These are phyloP conservation scores for Pseudevernia furfuracea DNA, from an alignment of 495 filamentous ascomycete genomes.

Conservation along the genomic window DNA sequence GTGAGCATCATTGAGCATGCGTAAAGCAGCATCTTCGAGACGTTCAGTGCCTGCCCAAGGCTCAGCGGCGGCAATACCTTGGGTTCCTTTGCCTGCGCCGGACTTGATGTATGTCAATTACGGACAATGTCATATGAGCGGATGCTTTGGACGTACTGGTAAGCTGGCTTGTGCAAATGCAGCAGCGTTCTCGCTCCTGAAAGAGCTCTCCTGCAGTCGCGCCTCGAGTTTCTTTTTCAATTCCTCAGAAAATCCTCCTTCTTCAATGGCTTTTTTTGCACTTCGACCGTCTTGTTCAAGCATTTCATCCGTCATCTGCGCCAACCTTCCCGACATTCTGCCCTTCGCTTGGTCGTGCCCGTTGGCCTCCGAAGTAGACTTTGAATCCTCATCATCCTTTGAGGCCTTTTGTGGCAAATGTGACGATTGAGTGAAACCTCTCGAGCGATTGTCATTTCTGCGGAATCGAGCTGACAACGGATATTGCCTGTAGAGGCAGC, in stretches of 20 bases:
- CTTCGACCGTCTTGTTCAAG: slow-evolving; percentile 63
- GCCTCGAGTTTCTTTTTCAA: slow-evolving; percentile 67
- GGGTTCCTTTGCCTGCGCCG: slow-evolving; percentile 62
- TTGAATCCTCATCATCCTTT: neutral
- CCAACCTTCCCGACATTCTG: slow-evolving; percentile 66
- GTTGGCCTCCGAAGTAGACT: neutral
- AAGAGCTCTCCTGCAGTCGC: slow-evolving; percentile 61
- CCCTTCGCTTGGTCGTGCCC: slow-evolving; percentile 35
- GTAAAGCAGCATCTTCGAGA: slow-evolving; percentile 64
- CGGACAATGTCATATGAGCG: neutral
- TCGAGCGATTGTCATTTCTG: neutral
- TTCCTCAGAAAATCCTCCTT: slow-evolving; percentile 83
- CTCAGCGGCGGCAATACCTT: slow-evolving; percentile 59
- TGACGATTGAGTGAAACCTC: slow-evolving; percentile 9
- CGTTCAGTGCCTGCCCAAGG: slow-evolving; percentile 76
- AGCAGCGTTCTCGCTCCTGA: slow-evolving; percentile 58
- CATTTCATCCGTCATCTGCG: slow-evolving; percentile 72
- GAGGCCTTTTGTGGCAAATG: slow-evolving; percentile 15
- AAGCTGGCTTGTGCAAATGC: slow-evolving; percentile 61
- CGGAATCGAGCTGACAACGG: neutral
- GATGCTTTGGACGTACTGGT: slow-evolving; percentile 38
- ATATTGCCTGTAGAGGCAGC: slow-evolving; percentile 6
- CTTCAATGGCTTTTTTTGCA: slow-evolving; percentile 65
- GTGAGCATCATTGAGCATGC: slow-evolving; percentile 81
- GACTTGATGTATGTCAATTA: slow-evolving; percentile 31